These are phyloP conservation scores for Fonsecaea pedrosoi DNA, from an alignment of 2,329 filamentous ascomycete genomes.

Conservation along the genomic window DNA sequence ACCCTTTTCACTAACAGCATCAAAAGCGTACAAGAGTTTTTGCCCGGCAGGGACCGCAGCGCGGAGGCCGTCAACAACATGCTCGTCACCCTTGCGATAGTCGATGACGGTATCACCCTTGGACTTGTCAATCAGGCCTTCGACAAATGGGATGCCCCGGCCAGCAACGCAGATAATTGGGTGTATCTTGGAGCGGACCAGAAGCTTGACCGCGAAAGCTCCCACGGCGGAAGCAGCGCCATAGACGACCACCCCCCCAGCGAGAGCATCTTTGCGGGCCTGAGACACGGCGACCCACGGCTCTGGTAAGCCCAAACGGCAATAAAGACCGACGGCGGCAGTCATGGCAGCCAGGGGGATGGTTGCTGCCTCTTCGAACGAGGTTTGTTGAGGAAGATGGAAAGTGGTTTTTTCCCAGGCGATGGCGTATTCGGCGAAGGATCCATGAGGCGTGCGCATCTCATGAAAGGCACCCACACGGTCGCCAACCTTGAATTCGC, in stretches of 20 bases:
- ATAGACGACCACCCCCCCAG: constrained; percentile 58
- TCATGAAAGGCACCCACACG: constrained; percentile 59
- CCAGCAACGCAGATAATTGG: constrained; percentile 68
- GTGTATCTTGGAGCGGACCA: constrained; percentile 62
- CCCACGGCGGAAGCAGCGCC: constrained; percentile 65
- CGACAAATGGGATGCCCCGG: constrained; percentile 57
- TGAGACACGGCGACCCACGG: constrained; percentile 33
- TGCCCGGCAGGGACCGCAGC: constrained; percentile 50
- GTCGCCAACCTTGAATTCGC: constrained; percentile 63
- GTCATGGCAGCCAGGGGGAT: constrained; percentile 37
- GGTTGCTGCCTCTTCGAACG: constrained; percentile 57
- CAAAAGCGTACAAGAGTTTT: constrained; percentile 61
- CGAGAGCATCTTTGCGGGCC: constrained; percentile 28
- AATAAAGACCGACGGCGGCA: constrained; percentile 31
- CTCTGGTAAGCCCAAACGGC: constrained; percentile 33
- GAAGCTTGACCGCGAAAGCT: constrained; percentile 65
- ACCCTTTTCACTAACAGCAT: constrained; percentile 63
- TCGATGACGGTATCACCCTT: constrained; percentile 67
- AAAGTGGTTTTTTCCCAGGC: constrained; percentile 62
- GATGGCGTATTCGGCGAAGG: constrained; percentile 65
- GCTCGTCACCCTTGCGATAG: constrained; percentile 64
- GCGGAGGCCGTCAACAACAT: constrained; percentile 56
- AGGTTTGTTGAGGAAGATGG: constrained; percentile 58
- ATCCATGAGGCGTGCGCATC: constrained; percentile 59
- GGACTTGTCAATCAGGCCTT: constrained; percentile 57